Conservation (phyloP, 2,329 filamentous ascomycete species). For the Talaromyces sp. region DNA sequence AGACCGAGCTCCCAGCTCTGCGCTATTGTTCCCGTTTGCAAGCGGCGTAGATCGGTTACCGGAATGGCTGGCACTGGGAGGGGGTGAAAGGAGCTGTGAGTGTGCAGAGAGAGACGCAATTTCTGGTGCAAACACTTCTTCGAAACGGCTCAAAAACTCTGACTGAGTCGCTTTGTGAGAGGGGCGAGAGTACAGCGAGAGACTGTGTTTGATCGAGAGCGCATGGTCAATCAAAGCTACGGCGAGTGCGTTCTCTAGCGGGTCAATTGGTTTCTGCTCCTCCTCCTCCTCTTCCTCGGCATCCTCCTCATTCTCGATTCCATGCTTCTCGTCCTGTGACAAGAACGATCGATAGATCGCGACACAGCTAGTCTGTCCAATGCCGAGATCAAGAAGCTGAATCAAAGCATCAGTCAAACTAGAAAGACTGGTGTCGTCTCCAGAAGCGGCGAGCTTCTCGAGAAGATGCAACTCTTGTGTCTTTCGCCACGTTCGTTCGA, state of each 20-base stretch:
- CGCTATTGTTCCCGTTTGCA: constrained; percentile 17
- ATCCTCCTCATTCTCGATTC: constrained; percentile 39
- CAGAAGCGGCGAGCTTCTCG: constrained; percentile 68
- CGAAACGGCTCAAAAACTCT: constrained; percentile 35
- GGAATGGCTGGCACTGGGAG: constrained; percentile 28
- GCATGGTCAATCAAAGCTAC: constrained; percentile 87
- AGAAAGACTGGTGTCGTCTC: constrained; percentile 65
- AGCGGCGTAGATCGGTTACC: constrained; percentile 22
- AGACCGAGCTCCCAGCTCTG: constrained; percentile 21
- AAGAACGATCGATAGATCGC: constrained; percentile 72
- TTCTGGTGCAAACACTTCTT: constrained; percentile 54
- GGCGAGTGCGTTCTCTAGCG: constrained; percentile 72
- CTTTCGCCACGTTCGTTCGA: constrained; percentile 87
- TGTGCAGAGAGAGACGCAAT: constrained; percentile 54
- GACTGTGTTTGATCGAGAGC: constrained; percentile 76
- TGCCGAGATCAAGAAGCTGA: constrained; percentile 72
- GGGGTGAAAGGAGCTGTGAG: constrained; percentile 38
- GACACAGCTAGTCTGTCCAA: constrained; percentile 70
- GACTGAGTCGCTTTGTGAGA: constrained; percentile 46
- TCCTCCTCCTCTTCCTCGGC: constrained; percentile 42
- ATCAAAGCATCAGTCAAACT: constrained; percentile 71
- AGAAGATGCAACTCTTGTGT: constrained; percentile 76
- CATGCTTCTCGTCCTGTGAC: constrained; percentile 44
- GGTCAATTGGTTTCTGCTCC: constrained; percentile 44
- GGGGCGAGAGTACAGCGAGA: constrained; percentile 63